phyloP scores from a whole-genome alignment of 73 alveolate species.

The Stentor coeruleus region DNA sequence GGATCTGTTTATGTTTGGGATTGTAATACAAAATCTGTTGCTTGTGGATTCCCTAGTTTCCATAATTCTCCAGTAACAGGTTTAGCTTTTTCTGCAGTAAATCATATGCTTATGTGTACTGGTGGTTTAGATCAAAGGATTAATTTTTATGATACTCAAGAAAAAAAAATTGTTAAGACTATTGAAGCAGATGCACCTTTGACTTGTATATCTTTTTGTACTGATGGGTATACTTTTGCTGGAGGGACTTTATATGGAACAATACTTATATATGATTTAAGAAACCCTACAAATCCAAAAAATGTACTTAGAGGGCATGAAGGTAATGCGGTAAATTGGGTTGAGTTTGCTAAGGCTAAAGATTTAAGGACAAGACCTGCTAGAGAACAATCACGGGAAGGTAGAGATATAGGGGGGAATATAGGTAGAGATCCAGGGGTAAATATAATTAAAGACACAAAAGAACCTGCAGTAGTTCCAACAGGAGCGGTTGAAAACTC shows the following conservation, averaged over 20 bases:
- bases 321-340: constrained; percentile 31
- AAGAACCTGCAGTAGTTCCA: neutral
- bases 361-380: constrained; percentile 2
- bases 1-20: constrained; percentile 48
- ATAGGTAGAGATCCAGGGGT: constrained; percentile 5
- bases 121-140: constrained; percentile 46
- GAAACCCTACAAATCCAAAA: neutral
- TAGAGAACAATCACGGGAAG: neutral
- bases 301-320: neutral
- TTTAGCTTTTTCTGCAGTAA: constrained; percentile 45
- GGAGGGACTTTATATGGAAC: constrained; percentile 57
- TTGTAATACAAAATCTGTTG: constrained; percentile 12
- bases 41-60: constrained; percentile 1
- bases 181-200: constrained; percentile 41
- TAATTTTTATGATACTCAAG: constrained; percentile 46
- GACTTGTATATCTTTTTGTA: constrained; percentile 37
- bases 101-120: constrained; percentile 41
- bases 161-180: constrained; percentile 48
- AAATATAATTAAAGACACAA: neutral
- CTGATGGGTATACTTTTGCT: constrained; percentile 58
- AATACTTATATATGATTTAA: constrained; percentile 49
- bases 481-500: neutral
- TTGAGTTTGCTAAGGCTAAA: constrained; percentile 23
- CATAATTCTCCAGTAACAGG: constrained; percentile 45
- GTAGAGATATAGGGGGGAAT: neutral